Evolutionary conservation across 345 rosid species (phyloP), one percentile per base, ranked within the genome.

Genomic region (Raphanus raphanistrum): DNA sequence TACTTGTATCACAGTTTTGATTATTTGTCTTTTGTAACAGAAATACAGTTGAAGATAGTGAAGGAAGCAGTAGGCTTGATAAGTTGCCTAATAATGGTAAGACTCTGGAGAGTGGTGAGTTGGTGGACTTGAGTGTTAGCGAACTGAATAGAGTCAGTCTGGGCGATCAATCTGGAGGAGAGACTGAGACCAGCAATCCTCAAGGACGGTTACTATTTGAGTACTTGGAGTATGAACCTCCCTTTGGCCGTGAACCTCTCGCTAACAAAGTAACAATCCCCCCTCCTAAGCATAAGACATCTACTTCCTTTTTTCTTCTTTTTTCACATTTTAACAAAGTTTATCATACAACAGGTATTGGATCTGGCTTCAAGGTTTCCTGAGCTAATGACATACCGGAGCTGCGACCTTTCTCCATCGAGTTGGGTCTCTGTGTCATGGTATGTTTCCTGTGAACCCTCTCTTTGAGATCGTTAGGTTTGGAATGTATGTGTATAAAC

Each of bases 371-470:
- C 92, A 81, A 86, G 78, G 70, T 91, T 87, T 82, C 93, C 97
- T 2, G 90, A 82, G 82, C 85, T 95, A 59, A 81, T 75, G 81
- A 87, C 97, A 28, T 89, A 75, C 77, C 78, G 83, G 80, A 95
- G 99, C 77, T 90, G 92, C 61, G 98, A 95, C 82, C 86, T 95
- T 25, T 84, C 85, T 27, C 85, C 93, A 50, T 84, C 92, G 15
- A 95, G 99, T 84, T 95, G 99, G 99, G 79, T 95, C 35, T 93
- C 97, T 57, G 93, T 95, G 61, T 97, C 99, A 36, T 95, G 99
- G 99, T 95, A 84, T 70, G 38, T 16, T 35, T 71, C 12, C 5
- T 6, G 33, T 17, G 4, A 35, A 69, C 38, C 17, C 12, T 74
- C 61, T 63, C 5, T 13, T 27, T 31, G 25, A 15, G 59, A 67